These are phyloP conservation scores for Neltuma alba DNA, from an alignment of 306 rosid species.

Conservation along the genomic window DNA sequence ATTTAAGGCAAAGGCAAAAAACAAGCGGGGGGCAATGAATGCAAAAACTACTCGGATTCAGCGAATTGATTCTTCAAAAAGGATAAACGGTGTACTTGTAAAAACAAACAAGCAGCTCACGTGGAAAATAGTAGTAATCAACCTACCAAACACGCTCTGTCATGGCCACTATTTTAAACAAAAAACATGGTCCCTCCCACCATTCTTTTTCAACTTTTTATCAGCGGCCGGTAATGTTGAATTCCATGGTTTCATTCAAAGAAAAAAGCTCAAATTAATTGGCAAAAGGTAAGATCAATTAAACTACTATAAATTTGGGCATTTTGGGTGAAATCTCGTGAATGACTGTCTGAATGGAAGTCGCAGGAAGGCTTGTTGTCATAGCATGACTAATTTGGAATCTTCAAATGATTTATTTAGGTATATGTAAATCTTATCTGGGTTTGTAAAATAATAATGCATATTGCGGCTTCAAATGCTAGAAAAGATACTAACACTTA, in stretches of 20 bases:
- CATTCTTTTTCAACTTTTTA: neutral
- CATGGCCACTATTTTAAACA: slow-evolving; percentile 10
- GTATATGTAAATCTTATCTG: slow-evolving; percentile 3
- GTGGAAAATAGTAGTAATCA: slow-evolving; percentile 22
- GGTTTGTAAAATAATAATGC: slow-evolving; percentile 5
- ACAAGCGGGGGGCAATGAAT: neutral
- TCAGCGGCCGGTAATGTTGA: neutral
- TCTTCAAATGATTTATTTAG: neutral
- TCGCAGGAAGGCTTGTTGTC: neutral
- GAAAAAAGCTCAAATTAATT: neutral
- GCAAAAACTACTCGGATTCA: slow-evolving; percentile 29
- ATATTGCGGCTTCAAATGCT: slow-evolving; percentile 10
- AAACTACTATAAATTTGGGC: slow-evolving; percentile 4
- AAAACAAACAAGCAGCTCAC: neutral
- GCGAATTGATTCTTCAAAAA: neutral
- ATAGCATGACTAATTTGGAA: neutral
- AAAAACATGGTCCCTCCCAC: neutral
- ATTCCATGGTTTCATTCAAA: neutral
- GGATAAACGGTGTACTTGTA: neutral
- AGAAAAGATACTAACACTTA: slow-evolving; percentile 9
- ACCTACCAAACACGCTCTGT: slow-evolving; percentile 30
- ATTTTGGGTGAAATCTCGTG: slow-evolving; percentile 7
- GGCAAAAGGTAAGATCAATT: slow-evolving; percentile 14
- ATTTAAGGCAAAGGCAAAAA: neutral
- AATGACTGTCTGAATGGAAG: slow-evolving; percentile 18